Evolutionary conservation across 2,329 filamentous ascomycete genomes (phyloP).

Genomic region (Apiospora kogelbergensis): DNA sequence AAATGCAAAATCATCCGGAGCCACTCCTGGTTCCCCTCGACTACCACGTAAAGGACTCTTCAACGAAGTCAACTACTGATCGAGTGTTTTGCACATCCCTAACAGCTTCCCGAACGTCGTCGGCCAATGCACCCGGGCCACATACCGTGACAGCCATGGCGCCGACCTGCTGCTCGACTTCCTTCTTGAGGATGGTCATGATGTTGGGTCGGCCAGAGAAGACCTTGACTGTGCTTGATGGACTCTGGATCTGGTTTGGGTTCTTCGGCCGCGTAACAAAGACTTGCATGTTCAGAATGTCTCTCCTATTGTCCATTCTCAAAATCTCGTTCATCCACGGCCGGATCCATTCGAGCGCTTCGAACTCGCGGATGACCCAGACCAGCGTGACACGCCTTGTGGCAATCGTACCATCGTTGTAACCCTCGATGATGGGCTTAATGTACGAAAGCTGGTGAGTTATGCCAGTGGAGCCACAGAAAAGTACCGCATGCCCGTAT

Average conservation of each 20-base stretch:
- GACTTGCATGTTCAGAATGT: conserved; percentile 81
- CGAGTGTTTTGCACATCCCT: conserved; percentile 59
- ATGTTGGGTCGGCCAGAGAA: conserved; percentile 87
- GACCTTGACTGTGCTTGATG: conserved; percentile 83
- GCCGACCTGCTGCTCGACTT: conserved; percentile 78
- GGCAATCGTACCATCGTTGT: conserved; percentile 70
- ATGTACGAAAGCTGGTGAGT: conserved; percentile 92
- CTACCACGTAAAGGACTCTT: conserved; percentile 73
- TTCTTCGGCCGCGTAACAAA: conserved; percentile 88
- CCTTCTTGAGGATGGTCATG: conserved; percentile 73
- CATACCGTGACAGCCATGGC: conserved; percentile 87
- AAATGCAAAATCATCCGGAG: neutral
- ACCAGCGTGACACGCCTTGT: conserved; percentile 80
- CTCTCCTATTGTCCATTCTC: conserved; percentile 74
- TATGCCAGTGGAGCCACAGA: conserved; percentile 91
- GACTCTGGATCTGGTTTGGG: conserved; percentile 76
- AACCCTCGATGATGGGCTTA: conserved; percentile 71
- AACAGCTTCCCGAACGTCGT: conserved; percentile 72
- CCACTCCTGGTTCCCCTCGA: neutral
- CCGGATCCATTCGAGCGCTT: conserved; percentile 89
- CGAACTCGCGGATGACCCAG: conserved; percentile 89
- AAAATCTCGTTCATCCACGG: conserved; percentile 80
- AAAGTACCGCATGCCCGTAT: conserved; percentile 87
- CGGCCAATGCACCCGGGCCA: conserved; percentile 71
- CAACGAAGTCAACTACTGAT: conserved; percentile 70